phyloP scores from a whole-genome alignment of 257 asterid genomes.

The Rauvolfia tetraphylla region DNA sequence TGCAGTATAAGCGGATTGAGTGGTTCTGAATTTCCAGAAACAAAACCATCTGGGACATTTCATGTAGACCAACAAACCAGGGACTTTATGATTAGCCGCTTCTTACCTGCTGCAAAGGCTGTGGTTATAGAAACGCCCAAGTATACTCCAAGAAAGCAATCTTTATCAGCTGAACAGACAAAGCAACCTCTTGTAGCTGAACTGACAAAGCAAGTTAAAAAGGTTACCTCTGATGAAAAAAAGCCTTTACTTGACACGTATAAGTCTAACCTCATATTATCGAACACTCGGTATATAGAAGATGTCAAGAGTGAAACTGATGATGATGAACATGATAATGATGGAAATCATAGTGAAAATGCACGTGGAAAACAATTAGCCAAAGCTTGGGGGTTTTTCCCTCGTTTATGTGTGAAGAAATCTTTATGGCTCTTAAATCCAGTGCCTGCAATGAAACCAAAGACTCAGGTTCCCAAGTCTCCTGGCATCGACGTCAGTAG shows the following conservation, averaged over 20 bases:
- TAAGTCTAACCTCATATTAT: slow-evolving; percentile 31
- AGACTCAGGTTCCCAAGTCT: slow-evolving; percentile 49
- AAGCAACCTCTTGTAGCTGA: slow-evolving; percentile 37
- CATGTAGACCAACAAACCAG: slow-evolving; percentile 55
- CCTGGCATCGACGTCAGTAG: slow-evolving; percentile 40
- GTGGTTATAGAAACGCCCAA: slow-evolving; percentile 67
- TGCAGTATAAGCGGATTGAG: slow-evolving; percentile 72
- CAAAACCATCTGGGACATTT: slow-evolving; percentile 54
- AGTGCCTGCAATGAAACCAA: slow-evolving; percentile 54
- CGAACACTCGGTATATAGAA: slow-evolving; percentile 31
- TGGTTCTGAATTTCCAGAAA: slow-evolving; percentile 42
- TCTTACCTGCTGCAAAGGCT: slow-evolving; percentile 93
- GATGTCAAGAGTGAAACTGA: slow-evolving; percentile 60
- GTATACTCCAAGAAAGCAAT: slow-evolving; percentile 45
- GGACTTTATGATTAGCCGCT: slow-evolving; percentile 85
- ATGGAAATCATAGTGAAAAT: slow-evolving; percentile 9
- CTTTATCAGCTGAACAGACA: slow-evolving; percentile 25
- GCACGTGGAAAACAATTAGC: slow-evolving; percentile 53
- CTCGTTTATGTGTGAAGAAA: slow-evolving; percentile 75
- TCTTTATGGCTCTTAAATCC: slow-evolving; percentile 70
- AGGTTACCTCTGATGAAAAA: slow-evolving; percentile 46
- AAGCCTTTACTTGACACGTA: slow-evolving; percentile 49
- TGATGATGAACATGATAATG: slow-evolving; percentile 33
- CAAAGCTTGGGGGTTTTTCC: slow-evolving; percentile 75
- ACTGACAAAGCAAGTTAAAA: slow-evolving; percentile 44